Conservation (phyloP, 768 basidiomycete species). For the Rhizopogon vesiculosus region DNA sequence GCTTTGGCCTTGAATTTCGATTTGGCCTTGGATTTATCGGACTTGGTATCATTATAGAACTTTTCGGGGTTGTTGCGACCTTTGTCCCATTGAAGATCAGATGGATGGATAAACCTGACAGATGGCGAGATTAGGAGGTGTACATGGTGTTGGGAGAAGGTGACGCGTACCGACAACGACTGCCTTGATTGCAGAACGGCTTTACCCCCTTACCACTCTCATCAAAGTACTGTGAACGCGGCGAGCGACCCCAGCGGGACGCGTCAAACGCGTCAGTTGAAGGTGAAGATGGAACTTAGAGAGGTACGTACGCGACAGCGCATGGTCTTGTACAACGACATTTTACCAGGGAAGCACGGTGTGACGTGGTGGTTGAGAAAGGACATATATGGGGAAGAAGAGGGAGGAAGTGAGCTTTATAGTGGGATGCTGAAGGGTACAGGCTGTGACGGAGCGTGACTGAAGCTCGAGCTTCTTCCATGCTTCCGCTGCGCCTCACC, state of each 20-base stretch:
- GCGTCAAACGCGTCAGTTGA: slow-evolving; percentile 11
- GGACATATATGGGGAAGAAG: background rate
- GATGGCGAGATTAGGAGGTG: slow-evolving; percentile 3
- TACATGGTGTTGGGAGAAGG: slow-evolving; percentile 4
- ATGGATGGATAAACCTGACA: slow-evolving; percentile 46
- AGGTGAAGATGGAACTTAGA: background rate
- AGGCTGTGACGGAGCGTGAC: background rate
- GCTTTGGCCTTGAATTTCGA: slow-evolving; percentile 16
- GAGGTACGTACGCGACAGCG: slow-evolving; percentile 40
- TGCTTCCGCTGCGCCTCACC: slow-evolving; percentile 1
- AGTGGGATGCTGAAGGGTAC: background rate
- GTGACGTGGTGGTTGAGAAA: background rate
- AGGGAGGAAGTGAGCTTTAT: background rate
- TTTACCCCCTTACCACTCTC: slow-evolving; percentile 35
- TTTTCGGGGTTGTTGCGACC: slow-evolving; percentile 17
- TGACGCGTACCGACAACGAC: slow-evolving; percentile 42
- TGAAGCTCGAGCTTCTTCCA: background rate
- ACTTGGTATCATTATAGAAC: slow-evolving; percentile 1
- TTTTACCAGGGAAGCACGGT: background rate
- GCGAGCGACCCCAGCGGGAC: background rate
- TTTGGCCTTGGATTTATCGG: slow-evolving; percentile 17
- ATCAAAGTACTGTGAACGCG: slow-evolving; percentile 41
- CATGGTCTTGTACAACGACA: slow-evolving; percentile 39
- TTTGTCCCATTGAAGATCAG: slow-evolving; percentile 38
- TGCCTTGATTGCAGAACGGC: slow-evolving; percentile 43